These are phyloP conservation scores for Colletotrichum sp. DNA, from an alignment of 2,329 filamentous ascomycete species.

Conservation along the genomic window DNA sequence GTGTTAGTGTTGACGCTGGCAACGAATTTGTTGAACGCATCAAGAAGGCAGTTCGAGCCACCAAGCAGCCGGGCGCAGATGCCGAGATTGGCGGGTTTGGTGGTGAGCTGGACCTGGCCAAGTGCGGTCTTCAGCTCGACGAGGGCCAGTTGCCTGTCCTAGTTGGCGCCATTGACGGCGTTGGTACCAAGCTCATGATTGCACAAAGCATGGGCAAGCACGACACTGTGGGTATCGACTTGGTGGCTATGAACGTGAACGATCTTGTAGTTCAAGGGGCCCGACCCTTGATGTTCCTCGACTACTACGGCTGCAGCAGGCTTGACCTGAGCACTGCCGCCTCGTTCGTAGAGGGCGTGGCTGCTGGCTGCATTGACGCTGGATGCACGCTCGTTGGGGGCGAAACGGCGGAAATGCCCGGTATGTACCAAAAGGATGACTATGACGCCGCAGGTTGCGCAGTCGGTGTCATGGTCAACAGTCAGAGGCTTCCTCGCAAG, in stretches of 20 bases:
- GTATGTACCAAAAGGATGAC: constrained; percentile 86
- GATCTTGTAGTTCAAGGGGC: constrained; percentile 96
- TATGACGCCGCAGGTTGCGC: constrained; percentile 94
- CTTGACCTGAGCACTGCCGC: constrained; percentile 80
- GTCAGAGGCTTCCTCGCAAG: constrained; percentile 76
- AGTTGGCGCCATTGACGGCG: constrained; percentile 94
- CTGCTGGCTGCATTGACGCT: constrained; percentile 82
- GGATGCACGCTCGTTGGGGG: constrained; percentile 94
- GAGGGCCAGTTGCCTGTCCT: constrained; percentile 71
- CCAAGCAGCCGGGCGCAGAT: constrained; percentile 84
- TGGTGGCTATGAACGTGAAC: constrained; percentile 99
- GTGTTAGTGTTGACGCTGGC: constrained; percentile 92
- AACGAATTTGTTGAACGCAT: constrained; percentile 93
- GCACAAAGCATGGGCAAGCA: constrained; percentile 90
- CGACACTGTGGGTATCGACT: constrained; percentile 92
- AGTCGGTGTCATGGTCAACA: constrained; percentile 78
- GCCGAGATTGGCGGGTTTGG: constrained; percentile 96
- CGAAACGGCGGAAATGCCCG: constrained; percentile 98
- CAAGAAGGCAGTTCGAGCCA: constrained; percentile 87
- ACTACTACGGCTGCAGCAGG: constrained; percentile 95
- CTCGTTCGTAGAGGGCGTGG: constrained; percentile 90
- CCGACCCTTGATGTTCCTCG: constrained; percentile 93
- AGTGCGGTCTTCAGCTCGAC: constrained; percentile 57
- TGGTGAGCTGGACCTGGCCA: constrained; percentile 79
- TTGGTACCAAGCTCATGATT: constrained; percentile 96